These are phyloP conservation scores for Geum urbanum DNA, from an alignment of 306 rosid genomes.

Conservation along the genomic window DNA sequence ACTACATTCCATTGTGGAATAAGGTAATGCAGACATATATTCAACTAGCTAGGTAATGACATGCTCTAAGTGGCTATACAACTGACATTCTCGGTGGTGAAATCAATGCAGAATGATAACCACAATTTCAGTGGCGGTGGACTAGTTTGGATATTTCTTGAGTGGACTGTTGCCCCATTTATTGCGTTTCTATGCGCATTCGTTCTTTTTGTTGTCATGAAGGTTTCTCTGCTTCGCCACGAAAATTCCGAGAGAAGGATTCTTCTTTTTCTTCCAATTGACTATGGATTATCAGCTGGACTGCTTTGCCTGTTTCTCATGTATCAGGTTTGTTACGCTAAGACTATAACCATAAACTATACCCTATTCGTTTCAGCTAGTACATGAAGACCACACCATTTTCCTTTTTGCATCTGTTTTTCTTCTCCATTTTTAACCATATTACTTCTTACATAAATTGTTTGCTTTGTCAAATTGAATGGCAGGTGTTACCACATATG, in stretches of 20 bases:
- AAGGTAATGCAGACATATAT: slow-evolving; percentile 16
- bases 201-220: slow-evolving; percentile 22
- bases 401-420: not conserved
- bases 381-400: not conserved
- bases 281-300: slow-evolving; percentile 28
- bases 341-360: not conserved
- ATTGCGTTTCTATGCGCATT: slow-evolving; percentile 8
- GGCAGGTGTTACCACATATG: slow-evolving; percentile 20
- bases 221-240: slow-evolving; percentile 14
- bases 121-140: slow-evolving; percentile 31
- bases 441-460: not conserved
- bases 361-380: not conserved
- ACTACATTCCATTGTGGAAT: slow-evolving; percentile 24
- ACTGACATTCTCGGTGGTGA: not conserved
- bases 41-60: not conserved
- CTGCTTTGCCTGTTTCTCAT: slow-evolving; percentile 29
- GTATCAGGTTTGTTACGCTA: slow-evolving; percentile 11
- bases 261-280: slow-evolving; percentile 23
- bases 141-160: slow-evolving; percentile 26
- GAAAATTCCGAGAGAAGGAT: slow-evolving; percentile 19
- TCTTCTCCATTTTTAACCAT: not conserved
- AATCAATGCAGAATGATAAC: slow-evolving; percentile 21
- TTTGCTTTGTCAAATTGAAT: not conserved
- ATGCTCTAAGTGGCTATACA: not conserved
- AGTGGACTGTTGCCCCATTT: slow-evolving; percentile 28